Base-by-base conservation (phyloP, 2,329 filamentous ascomycete species). In the Claviceps sp. region DNA sequence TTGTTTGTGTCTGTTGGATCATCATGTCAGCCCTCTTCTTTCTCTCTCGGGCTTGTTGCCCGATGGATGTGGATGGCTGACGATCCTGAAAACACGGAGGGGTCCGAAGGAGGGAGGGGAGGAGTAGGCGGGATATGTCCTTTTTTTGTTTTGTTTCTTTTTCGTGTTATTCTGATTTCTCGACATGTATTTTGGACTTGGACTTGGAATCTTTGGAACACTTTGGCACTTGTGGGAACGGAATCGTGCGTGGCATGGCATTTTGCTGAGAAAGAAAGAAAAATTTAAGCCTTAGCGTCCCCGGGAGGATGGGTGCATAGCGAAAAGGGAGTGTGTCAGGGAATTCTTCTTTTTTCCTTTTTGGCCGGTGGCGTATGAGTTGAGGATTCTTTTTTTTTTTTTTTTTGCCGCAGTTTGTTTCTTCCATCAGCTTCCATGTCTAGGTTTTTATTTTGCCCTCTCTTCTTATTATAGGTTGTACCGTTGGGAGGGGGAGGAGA, bases 201-300 rank as follows among this genome's bases (percentile, higher is more conserved):
- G 53, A 44, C 55, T 57, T 52, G 48, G 54, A 48, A 56, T 53
- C 47, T 51, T 49, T 50, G 47, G 49, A 39, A 52, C 49, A 54
- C 49, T 53, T 50, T 54, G 59, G 29, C 29, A 34, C 29, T 34
- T 11, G 29, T 34, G 29, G 29, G 29, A 34, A 34, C 29, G 29
- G 29, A 34, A 34, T 34, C 29, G 29, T 34, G 29, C 29, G 29
- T 11, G 29, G 29, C 29, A 34, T 61, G 63, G 58, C 58, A 62
- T 63, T 61, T 34, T 70, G 68, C 70, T 69, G 71, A 67, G 70
- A 64, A 65, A 61, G 67, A 70, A 64, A 65, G 71, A 67, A 70
- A 64, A 65, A 61, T 67, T 70, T 64, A 65, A 61, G 61, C 64
- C 64, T 65, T 65, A 61, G 64, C 64, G 62, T 66, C 63, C 59